A percentile compares a stretch with the other conserved stretches of the same genome.
Conservation (phyloP, 164 flowering plant genomes). For the Dillenia turbinata region DNA sequence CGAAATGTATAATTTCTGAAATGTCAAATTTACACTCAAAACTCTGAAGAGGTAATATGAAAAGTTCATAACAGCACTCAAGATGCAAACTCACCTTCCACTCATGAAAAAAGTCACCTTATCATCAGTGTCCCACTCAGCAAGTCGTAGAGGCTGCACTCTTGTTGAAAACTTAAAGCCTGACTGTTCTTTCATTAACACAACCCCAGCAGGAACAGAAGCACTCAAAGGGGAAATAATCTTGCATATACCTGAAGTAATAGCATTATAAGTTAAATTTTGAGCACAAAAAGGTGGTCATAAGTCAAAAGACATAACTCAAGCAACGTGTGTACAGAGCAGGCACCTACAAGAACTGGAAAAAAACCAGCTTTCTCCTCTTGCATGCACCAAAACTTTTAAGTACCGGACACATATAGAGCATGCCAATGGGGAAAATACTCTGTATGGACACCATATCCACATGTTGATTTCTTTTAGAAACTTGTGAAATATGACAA, state of each 20-base stretch:
- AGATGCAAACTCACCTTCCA: conserved; percentile 55
- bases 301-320: background rate
- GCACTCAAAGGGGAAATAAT: conserved; percentile 90
- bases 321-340: background rate
- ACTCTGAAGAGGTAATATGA: conserved; percentile 10
- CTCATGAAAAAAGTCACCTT: conserved; percentile 92
- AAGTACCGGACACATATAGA: too few relatives aligned
- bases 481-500: too few relatives aligned
- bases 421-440: too few relatives aligned
- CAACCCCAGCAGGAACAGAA: conserved; percentile 92
- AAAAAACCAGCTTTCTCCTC: too few relatives aligned
- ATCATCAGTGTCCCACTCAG: conserved; percentile 92
- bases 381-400: too few relatives aligned
- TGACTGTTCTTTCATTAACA: conserved; percentile 82
- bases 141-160: conserved; percentile 93
- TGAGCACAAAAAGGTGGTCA: too few relatives aligned
- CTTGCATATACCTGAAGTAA: conserved; percentile 84
- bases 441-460: too few relatives aligned
- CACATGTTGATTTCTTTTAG: too few relatives aligned
- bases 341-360: too few relatives aligned
- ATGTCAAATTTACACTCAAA: conserved; percentile 21
- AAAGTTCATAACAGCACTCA: background rate
- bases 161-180: conserved; percentile 92
- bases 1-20: conserved; percentile 93
- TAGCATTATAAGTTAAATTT: background rate